These are phyloP conservation scores for Rhizopogon salebrosus DNA, from an alignment of 768 basidiomycete genomes.

Conservation along the genomic window DNA sequence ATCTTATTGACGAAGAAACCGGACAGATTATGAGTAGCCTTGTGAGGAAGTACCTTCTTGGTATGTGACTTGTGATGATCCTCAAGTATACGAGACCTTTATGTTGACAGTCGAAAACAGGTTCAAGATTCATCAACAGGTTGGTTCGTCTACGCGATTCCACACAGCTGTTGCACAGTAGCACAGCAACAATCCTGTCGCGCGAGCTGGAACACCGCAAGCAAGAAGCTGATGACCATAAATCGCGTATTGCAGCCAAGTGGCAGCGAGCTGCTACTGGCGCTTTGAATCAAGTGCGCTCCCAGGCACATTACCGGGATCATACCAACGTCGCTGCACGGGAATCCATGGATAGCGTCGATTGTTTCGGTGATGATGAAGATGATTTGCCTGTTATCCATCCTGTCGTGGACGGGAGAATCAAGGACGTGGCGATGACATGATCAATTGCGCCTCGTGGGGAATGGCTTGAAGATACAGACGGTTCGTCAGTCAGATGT, in stretches of 20 bases:
- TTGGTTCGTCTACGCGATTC: constrained; percentile 36
- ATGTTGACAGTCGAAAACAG: constrained; percentile 29
- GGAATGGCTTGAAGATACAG: too few species aligned
- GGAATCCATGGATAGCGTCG: constrained; percentile 78
- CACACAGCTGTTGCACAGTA: constrained; percentile 33
- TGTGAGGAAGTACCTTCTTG: constrained; percentile 80
- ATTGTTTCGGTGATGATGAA: constrained; percentile 45
- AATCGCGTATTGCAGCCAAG: constrained; percentile 28
- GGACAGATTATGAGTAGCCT: constrained; percentile 76
- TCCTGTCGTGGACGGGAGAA: constrained; percentile 63
- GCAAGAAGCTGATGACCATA: constrained; percentile 12
- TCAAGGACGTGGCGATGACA: constrained; percentile 47
- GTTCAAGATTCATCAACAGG: constrained; percentile 42
- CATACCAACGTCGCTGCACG: constrained; percentile 54
- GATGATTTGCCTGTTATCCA: constrained; percentile 51
- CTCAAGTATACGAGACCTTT: too few species aligned
- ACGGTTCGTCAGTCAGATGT: too few species aligned
- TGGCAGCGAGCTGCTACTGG: constrained; percentile 46
- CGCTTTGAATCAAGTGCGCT: constrained; percentile 43
- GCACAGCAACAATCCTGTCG: constrained; percentile 40
- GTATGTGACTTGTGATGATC: constrained; percentile 33
- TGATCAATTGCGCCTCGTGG: constrained; percentile 3
- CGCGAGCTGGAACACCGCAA: constrained; percentile 44
- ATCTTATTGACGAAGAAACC: constrained; percentile 79
- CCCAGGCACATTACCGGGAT: constrained; percentile 50